A percentile compares a stretch with the other conserved stretches of the same genome.
Conservation (phyloP, 2,329 filamentous ascomycete species). For the Colletotrichum sp. region DNA sequence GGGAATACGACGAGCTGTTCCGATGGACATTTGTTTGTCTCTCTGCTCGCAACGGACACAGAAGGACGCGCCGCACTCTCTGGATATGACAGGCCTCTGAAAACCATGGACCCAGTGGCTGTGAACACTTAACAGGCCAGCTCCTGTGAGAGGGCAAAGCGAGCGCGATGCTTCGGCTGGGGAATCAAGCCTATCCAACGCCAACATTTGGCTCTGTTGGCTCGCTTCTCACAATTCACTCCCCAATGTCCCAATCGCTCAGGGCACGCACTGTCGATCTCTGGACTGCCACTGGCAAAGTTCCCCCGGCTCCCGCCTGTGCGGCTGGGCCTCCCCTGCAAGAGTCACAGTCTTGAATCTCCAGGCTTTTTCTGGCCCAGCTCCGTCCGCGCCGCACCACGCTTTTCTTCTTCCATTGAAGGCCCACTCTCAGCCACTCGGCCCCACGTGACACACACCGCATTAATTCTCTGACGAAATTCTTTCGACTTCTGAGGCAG, state of each 20-base stretch:
- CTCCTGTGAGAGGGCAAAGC: neutral
- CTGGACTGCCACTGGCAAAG: constrained; percentile 8
- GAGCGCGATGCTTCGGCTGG: neutral
- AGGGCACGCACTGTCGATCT: constrained; percentile 12
- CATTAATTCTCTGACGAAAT: constrained; percentile 16
- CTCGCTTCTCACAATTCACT: neutral
- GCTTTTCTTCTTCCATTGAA: constrained; percentile 16
- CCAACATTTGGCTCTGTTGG: neutral
- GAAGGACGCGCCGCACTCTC: neutral
- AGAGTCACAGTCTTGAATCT: neutral
- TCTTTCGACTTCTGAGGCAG: neutral
- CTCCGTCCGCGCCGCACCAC: constrained; percentile 16
- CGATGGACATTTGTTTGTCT: neutral
- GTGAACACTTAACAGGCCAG: neutral
- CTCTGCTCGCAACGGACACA: neutral
- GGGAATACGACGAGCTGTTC: neutral
- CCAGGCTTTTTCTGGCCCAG: constrained; percentile 8
- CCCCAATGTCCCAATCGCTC: neutral
- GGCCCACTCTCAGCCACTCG: constrained; percentile 14
- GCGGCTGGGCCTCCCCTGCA: constrained; percentile 7
- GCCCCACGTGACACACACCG: constrained; percentile 21
- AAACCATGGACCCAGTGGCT: neutral
- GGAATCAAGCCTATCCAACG: neutral
- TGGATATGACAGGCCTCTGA: neutral
- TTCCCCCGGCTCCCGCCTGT: neutral